phyloP scores from a whole-genome alignment of 257 asterid species.

The Coffea canephora region DNA sequence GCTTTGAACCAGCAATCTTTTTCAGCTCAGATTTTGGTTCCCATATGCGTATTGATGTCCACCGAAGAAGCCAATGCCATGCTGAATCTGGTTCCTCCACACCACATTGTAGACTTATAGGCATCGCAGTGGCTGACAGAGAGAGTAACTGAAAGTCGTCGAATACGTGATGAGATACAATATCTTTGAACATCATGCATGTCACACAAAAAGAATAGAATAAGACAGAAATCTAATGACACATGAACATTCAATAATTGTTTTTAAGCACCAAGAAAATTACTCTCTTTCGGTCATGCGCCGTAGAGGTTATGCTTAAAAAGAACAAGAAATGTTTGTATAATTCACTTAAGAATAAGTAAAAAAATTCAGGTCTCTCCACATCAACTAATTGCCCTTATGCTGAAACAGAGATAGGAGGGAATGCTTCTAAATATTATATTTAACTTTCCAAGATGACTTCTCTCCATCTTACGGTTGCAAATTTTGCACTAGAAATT shows the following conservation, averaged over 20 bases:
- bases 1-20: constrained; percentile 18
- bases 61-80: constrained; percentile 57
- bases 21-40: constrained; percentile 24
- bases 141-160: constrained; percentile 44
- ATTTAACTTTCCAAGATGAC: not conserved
- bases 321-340: not conserved
- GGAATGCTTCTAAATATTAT: not conserved
- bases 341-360: not conserved
- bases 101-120: constrained; percentile 45
- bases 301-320: not conserved
- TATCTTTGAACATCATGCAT: not conserved
- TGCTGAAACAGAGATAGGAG: not conserved
- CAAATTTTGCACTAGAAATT: not conserved
- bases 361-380: not conserved
- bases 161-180: not conserved
- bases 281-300: not conserved
- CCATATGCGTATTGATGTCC: constrained; percentile 46
- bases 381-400: not conserved
- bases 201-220: not conserved
- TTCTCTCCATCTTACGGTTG: not conserved
- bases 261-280: not conserved
- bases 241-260: not conserved
- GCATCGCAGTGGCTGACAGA: constrained; percentile 35
- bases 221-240: not conserved
- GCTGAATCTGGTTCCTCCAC: constrained; percentile 52